Base-by-base conservation (phyloP, 164 flowering plant species). In the Berberis thunbergii region DNA sequence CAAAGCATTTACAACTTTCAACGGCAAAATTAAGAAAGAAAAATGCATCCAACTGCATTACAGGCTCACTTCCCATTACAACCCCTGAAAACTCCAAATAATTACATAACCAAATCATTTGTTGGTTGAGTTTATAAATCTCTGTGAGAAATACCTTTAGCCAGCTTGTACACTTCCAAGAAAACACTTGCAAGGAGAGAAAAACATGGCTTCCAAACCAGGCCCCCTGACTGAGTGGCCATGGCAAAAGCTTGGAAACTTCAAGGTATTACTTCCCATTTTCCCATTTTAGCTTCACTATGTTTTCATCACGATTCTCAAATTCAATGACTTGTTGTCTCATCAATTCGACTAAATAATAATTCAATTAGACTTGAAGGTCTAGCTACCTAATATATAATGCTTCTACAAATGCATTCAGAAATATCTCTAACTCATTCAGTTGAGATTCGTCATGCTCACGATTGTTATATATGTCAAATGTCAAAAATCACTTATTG, bases 141-240 rank as follows among this genome's bases (percentile, higher is more conserved):
- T 26, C 26, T 26, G 26, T 26, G 26, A 26, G 26, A 26, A 26
- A 26, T 26, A 26, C 26, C 26, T 26, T 26, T 26, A 26, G 26
- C 26, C 26, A 26, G 26, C 26, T 26, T 26, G 26, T 26, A 26
- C 26, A 26, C 26, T 26, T 26, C 26, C 26, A 26, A 55, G 58
- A 55, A 38, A 55, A 12, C n/a, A 55, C 7, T 6, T 3, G 2
- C 8, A 50, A 5, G 54, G 2, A 50, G 12, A 3, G 10, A 56
- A 43, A 53, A 53, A 54, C 46, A 80, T 80, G 83, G 83, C 83
- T 57, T 49, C 79, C 1, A 80, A 54, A 43, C 83, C 83, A 26
- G 83, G 83, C 38, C 59, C 76, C 54, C 74, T 77, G 61, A 77
- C 79, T 5, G 76, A 76, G 8, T 80, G 83, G 83, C 83, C 83